These are phyloP conservation scores for Endoconidiophora polonica DNA, from an alignment of 2,329 filamentous ascomycete genomes.

Conservation along the genomic window DNA sequence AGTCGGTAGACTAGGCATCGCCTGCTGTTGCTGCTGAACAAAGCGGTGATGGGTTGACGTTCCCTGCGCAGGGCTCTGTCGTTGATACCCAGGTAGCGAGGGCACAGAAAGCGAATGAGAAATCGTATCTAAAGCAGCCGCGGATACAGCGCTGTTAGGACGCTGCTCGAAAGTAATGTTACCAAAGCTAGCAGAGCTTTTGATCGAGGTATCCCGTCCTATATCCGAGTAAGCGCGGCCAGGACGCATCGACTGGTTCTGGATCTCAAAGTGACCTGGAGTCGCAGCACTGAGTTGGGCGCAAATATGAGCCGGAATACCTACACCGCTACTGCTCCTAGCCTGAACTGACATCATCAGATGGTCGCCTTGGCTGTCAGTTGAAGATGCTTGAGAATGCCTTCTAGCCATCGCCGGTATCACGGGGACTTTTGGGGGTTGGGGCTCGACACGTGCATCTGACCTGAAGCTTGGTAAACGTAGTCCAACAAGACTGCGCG, in stretches of 20 bases:
- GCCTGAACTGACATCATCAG: neutral
- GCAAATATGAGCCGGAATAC: no score
- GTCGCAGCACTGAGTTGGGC: no score
- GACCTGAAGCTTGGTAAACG: constrained; percentile 11
- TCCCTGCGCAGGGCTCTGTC: constrained; percentile 13
- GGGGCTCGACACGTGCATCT: constrained; percentile 5
- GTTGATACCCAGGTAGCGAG: constrained; percentile 8
- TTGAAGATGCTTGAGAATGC: constrained; percentile 7
- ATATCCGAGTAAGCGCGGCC: constrained; percentile 16
- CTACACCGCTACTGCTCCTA: no score
- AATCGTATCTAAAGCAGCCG: neutral
- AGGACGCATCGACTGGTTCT: constrained; percentile 3
- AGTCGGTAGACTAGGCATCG: neutral
- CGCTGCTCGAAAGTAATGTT: neutral
- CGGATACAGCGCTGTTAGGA: neutral
- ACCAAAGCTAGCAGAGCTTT: neutral
- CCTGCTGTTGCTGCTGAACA: constrained; percentile 14
- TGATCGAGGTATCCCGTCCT: neutral
- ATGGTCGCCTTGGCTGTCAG: neutral
- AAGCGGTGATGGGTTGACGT: constrained; percentile 13
- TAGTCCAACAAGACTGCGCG: constrained; percentile 19
- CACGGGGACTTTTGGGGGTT: neutral
- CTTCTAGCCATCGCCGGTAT: constrained; percentile 6
- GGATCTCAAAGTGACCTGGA: neutral
- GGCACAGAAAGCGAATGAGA: constrained; percentile 2